These are phyloP conservation scores for Neurospora sp. DNA, from an alignment of 495 filamentous ascomycete species.

Conservation along the genomic window DNA sequence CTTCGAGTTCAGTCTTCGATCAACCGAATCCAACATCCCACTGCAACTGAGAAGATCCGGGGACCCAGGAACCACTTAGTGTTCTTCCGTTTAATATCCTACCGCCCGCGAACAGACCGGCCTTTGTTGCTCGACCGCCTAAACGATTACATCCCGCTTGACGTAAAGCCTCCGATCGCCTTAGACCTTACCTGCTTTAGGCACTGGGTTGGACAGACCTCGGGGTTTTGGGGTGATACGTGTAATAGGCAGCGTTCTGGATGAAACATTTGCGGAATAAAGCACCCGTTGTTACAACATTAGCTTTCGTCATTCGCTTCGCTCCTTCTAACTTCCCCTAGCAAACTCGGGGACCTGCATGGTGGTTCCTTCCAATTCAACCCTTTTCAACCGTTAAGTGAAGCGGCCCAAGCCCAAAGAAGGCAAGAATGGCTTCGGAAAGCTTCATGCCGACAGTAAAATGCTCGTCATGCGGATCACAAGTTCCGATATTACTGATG, in stretches of 20 bases:
- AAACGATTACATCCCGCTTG: not conserved
- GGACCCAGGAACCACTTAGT: not conserved
- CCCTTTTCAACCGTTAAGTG: conserved; percentile 2
- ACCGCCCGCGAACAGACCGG: not conserved
- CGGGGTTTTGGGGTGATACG: not conserved
- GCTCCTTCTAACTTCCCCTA: not conserved
- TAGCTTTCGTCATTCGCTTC: not conserved
- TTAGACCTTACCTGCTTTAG: not conserved
- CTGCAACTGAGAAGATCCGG: not conserved
- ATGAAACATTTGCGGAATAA: not conserved
- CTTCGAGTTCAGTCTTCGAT: not conserved
- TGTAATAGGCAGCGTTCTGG: not conserved
- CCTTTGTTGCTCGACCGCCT: not conserved
- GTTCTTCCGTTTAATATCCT: not conserved
- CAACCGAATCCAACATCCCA: not conserved
- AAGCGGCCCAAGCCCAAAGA: conserved; percentile 17
- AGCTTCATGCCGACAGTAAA: conserved; percentile 85
- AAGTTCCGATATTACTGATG: conserved; percentile 86
- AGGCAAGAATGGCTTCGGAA: conserved; percentile 42
- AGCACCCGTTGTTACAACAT: not conserved
- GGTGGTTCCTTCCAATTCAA: not conserved
- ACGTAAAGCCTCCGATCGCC: not conserved
- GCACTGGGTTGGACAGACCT: not conserved
- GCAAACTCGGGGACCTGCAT: not conserved
- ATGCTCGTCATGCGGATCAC: conserved; percentile 78